Evolutionary conservation across 345 rosid genomes (phyloP).

Genomic region (Eucalyptus globulus): DNA sequence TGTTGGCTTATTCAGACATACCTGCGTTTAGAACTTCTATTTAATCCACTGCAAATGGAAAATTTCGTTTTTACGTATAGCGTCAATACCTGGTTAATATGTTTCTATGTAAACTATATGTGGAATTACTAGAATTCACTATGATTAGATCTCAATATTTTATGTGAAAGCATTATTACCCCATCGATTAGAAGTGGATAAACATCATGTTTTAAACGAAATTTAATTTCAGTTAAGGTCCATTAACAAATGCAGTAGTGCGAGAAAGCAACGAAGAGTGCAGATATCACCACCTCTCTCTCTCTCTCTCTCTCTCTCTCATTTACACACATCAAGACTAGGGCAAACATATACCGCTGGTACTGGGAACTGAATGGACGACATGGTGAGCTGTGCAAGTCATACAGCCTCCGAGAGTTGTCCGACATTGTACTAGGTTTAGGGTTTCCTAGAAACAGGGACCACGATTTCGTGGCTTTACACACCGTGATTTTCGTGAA

Average conservation of each 20-base stretch:
- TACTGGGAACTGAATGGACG: background rate
- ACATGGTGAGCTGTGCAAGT: background rate
- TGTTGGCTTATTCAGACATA: background rate
- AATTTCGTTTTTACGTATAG: background rate
- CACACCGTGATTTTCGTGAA: slow-evolving; percentile 40
- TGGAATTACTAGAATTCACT: background rate
- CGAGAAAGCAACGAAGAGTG: background rate
- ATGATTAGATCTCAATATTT: background rate
- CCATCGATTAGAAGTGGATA: background rate
- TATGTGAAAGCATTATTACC: background rate
- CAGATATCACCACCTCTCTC: background rate
- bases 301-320: background rate
- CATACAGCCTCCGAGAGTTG: background rate
- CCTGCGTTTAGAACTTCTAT: background rate
- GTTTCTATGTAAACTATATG: background rate
- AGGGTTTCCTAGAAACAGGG: slow-evolving; percentile 45
- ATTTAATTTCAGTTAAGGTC: background rate
- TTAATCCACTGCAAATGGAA: background rate
- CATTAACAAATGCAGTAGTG: background rate
- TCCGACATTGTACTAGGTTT: slow-evolving; percentile 1
- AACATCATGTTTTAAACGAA: background rate
- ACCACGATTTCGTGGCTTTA: slow-evolving; percentile 57
- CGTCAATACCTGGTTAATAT: background rate
- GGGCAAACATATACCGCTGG: background rate
- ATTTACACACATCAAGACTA: background rate